Evolutionary conservation across 306 rosid species (phyloP), one percentile per base, ranked within the genome.

Genomic region (Lathyrus aphaca): DNA sequence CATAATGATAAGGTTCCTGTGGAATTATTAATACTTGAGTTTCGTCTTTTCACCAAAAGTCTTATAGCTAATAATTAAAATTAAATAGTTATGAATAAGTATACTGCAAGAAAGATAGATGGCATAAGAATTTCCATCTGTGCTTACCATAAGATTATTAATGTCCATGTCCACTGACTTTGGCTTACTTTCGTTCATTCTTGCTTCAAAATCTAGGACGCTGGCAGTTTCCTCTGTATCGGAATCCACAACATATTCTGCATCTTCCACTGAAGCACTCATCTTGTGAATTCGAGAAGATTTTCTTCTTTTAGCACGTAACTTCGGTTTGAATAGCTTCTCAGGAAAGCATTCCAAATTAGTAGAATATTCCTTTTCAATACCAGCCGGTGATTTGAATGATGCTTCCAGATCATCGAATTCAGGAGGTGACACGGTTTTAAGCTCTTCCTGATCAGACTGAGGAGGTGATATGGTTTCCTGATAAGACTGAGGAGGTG

Each of bases 171-270:
- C 80, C 44, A 66, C 13, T 32, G 79, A 75, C 37, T 68, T 46
- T 71, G 19, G 64, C 60, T 66, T 77, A 72, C 13, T 78, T 67
- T 72, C 71, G 15, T 73, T 78, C 76, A 68, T 71, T 71, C 21
- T 80, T 6, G 75, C 68, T 8, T 51, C 73, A 66, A 79, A 94
- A 61, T 84, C 84, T 64, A 87, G 76, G 66, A 85, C 87, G 35
- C 97, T 90, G 8, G 86, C 40, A 43, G 80, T 80, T 58, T 94
- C 96, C 39, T 91, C 96, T 50, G 65, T 10, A 50, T 87, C 91
- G 37, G 84, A 80, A 62, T 82, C 87, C 64, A 68, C 37, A 56
- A 21, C 61, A 17, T 83, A 79, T 51, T 81, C 82, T 45, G 4
- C 13, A 39, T 75, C 58, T 49, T 79, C 85, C 37, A 10, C 30